Conservation (phyloP, 768 basidiomycete species). For the Mycena epipterygia region DNA sequence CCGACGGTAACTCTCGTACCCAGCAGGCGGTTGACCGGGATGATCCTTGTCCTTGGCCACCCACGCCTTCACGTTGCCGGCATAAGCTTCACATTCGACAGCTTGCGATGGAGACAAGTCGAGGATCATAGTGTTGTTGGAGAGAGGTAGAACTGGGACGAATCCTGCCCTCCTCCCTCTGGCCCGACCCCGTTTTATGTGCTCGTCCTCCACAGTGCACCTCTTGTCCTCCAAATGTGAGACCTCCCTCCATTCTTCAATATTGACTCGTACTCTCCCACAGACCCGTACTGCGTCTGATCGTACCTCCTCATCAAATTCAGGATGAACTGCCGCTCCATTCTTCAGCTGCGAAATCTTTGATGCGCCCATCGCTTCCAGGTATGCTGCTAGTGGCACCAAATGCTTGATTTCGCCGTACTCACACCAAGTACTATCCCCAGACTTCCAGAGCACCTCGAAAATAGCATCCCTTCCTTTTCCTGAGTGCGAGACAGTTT, state of each 20-base stretch:
- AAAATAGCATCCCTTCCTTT: conserved; percentile 23
- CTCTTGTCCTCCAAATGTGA: background rate
- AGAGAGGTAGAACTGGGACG: too few species aligned
- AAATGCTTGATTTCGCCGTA: conserved; percentile 13
- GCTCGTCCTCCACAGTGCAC: too few species aligned
- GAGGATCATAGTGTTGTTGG: too few species aligned
- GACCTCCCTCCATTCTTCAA: background rate
- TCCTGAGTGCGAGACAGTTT: conserved; percentile 31
- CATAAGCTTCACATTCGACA: too few species aligned
- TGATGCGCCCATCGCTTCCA: conserved; percentile 1
- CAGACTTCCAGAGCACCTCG: conserved; percentile 33
- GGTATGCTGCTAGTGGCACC: background rate
- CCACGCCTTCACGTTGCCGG: too few species aligned
- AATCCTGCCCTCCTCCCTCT: too few species aligned
- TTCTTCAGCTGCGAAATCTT: background rate
- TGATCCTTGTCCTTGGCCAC: too few species aligned
- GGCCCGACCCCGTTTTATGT: too few species aligned
- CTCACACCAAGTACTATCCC: conserved; percentile 34
- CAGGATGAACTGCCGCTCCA: background rate
- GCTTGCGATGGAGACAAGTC: too few species aligned
- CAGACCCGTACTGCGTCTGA: background rate
- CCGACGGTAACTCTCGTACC: too few species aligned
- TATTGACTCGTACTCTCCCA: too few species aligned
- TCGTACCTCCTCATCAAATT: conserved; percentile 7
- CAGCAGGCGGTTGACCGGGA: too few species aligned